Evolutionary conservation across 73 alveolate species (phyloP).

Genomic region (Stentor coeruleus): DNA sequence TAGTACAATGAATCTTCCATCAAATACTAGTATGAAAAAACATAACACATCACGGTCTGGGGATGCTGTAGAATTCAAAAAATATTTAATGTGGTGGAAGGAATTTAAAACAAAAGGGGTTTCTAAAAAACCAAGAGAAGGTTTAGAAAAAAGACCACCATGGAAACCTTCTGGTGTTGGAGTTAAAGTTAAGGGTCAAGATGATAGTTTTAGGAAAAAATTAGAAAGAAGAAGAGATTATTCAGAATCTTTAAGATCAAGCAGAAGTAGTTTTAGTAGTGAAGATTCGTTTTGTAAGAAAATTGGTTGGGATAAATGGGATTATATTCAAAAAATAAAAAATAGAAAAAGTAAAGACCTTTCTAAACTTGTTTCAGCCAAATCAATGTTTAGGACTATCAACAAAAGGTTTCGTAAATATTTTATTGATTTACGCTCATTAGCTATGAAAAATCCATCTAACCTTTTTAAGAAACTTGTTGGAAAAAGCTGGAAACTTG

Average conservation of each 20-base stretch:
- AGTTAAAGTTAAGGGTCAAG: neutral
- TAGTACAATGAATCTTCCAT: neutral
- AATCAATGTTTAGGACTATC: too few species aligned
- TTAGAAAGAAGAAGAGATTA: neutral
- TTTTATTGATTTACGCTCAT: too few species aligned
- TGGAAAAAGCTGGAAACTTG: too few species aligned
- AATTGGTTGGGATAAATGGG: neutral
- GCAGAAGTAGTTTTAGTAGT: neutral
- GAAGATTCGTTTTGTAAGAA: neutral
- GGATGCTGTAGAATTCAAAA: neutral
- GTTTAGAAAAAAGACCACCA: neutral
- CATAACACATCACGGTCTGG: neutral
- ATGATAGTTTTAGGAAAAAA: neutral
- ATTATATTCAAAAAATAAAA: too few species aligned
- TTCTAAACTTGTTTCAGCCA: neutral
- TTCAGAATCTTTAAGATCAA: neutral
- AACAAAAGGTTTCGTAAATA: too few species aligned
- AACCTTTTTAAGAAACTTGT: too few species aligned
- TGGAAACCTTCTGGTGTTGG: neutral
- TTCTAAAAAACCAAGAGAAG: neutral
- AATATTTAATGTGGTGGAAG: neutral
- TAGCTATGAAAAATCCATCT: too few species aligned
- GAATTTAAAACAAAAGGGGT: neutral
- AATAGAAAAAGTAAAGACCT: neutral
- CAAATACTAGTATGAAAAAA: too few species aligned